These are phyloP conservation scores for Breviolum minutum DNA, from an alignment of 73 alveolate species.

Conservation along the genomic window DNA sequence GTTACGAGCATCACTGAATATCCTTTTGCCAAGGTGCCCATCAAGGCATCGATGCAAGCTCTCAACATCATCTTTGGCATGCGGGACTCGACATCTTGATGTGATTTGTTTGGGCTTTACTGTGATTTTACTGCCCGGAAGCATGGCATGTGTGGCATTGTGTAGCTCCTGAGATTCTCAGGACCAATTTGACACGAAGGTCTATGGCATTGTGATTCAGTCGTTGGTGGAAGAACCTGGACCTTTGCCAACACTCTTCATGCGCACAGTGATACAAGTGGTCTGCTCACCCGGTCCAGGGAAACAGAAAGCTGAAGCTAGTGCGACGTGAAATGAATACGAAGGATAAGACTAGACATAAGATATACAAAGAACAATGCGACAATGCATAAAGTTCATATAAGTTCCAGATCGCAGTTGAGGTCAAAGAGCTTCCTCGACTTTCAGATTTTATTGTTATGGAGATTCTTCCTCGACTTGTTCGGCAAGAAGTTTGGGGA, in stretches of 20 bases:
- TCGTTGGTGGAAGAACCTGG: slow-evolving; percentile 93
- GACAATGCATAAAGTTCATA: not conserved
- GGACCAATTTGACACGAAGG: slow-evolving; percentile 90
- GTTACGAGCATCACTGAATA: not conserved
- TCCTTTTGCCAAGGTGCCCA: slow-evolving; percentile 31
- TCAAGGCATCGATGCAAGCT: slow-evolving; percentile 81
- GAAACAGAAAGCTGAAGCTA: not conserved
- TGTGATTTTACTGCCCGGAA: not conserved
- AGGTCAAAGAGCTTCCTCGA: slow-evolving; percentile 93
- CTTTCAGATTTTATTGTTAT: slow-evolving; percentile 72
- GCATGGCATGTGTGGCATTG: not conserved
- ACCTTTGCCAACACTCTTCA: slow-evolving; percentile 85
- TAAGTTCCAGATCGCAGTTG: not conserved
- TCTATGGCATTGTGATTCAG: slow-evolving; percentile 92
- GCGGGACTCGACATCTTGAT: slow-evolving; percentile 54
- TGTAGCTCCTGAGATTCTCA: not conserved
- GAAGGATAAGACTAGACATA: not conserved
- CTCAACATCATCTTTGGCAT: slow-evolving; percentile 82
- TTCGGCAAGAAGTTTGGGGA: slow-evolving; percentile 92
- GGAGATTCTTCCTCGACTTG: slow-evolving; percentile 90
- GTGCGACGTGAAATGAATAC: not conserved
- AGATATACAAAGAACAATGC: not conserved
- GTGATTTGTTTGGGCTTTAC: not conserved
- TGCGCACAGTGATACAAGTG: slow-evolving; percentile 94
- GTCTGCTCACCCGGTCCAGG: not conserved